These are phyloP conservation scores for Sequoiadendron giganteum DNA, from an alignment of 75 land plant species.

Conservation along the genomic window DNA sequence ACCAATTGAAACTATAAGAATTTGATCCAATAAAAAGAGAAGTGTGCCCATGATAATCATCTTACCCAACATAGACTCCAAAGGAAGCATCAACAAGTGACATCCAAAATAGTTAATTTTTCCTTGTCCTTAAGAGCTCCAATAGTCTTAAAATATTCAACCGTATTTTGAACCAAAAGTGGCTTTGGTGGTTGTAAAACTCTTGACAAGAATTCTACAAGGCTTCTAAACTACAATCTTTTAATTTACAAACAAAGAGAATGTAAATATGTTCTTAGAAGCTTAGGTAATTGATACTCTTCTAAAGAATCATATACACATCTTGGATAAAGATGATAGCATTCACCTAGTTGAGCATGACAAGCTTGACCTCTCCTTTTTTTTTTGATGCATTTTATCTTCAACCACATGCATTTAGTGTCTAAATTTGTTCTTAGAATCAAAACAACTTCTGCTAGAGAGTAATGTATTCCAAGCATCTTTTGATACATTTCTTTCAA, in stretches of 20 bases:
- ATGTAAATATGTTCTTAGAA: slow-evolving; percentile 82
- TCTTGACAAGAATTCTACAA: slow-evolving; percentile 67
- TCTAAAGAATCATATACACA: slow-evolving; percentile 83
- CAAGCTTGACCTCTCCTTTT: slow-evolving; percentile 89
- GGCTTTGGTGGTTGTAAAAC: slow-evolving; percentile 83
- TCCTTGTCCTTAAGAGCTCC: slow-evolving; percentile 89
- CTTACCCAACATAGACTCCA: slow-evolving; percentile 96
- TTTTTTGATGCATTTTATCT: slow-evolving; percentile 21
- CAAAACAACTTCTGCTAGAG: too few species aligned
- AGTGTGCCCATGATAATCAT: slow-evolving; percentile 85
- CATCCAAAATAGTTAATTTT: slow-evolving; percentile 76
- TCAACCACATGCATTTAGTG: too few species aligned
- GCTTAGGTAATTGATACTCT: slow-evolving; percentile 86
- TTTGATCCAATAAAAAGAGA: slow-evolving; percentile 78
- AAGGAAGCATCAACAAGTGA: slow-evolving; percentile 74
- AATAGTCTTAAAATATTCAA: slow-evolving; percentile 77
- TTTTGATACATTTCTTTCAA: too few species aligned
- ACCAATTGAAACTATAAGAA: slow-evolving; percentile 84
- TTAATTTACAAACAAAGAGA: slow-evolving; percentile 92
- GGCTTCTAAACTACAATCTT: slow-evolving; percentile 69
- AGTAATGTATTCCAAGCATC: too few species aligned
- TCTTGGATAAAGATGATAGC: slow-evolving; percentile 89
- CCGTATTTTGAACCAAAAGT: slow-evolving; percentile 80
- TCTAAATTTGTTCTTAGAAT: too few species aligned
- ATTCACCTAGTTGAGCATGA: slow-evolving; percentile 84